Evolutionary conservation across 2,329 filamentous ascomycete species (phyloP).

Genomic region (Orbilia oligospora): DNA sequence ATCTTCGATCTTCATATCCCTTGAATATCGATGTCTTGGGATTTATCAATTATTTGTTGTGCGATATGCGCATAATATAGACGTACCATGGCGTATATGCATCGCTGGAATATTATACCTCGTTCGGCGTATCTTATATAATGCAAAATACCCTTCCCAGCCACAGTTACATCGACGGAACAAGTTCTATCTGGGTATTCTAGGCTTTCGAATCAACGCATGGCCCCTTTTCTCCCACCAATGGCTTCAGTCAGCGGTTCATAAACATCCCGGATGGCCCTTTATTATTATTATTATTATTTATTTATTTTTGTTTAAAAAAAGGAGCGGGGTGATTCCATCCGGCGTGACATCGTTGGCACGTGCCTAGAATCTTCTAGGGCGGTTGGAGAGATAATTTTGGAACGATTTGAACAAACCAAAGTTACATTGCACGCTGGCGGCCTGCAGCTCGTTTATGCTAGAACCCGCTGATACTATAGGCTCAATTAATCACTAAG

Average conservation of each 20-base stretch:
- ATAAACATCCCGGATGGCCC: no score
- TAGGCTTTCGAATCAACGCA: background rate
- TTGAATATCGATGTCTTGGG: no score
- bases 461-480: background rate
- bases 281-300: no score
- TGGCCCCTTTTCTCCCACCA: background rate
- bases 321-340: background rate
- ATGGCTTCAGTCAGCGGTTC: background rate
- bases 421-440: background rate
- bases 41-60: no score
- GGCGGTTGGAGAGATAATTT: background rate
- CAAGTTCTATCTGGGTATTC: background rate
- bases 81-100: background rate
- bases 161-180: conserved; percentile 9
- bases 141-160: background rate
- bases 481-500: background rate
- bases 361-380: background rate
- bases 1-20: no score
- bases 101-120: no score
- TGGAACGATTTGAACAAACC: background rate
- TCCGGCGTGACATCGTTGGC: background rate
- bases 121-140: background rate
- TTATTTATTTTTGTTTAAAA: no score
- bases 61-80: conserved; percentile 13
- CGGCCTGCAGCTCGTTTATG: conserved; percentile 8